Evolutionary conservation across 164 flowering plant species (phyloP).

Genomic region (Umbilicus rupestris): DNA sequence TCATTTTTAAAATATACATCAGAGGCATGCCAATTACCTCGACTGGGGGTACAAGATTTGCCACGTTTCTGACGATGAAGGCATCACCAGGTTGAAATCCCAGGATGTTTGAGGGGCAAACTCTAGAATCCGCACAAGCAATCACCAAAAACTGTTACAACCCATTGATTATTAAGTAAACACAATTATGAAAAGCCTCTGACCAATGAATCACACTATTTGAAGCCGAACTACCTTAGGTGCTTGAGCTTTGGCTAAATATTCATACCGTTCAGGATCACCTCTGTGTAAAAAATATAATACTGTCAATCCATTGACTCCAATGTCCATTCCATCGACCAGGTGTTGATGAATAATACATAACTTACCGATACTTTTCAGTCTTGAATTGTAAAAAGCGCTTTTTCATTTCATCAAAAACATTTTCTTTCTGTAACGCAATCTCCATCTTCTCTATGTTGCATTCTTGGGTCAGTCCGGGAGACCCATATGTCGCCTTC

Average conservation of each 20-base stretch:
- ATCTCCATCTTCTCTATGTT: conserved; percentile 19
- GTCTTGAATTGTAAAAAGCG: conserved; percentile 71
- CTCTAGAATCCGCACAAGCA: conserved; percentile 98
- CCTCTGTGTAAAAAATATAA: conserved; percentile 2
- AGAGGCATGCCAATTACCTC: conserved; percentile 39
- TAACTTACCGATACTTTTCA: conserved; percentile 61
- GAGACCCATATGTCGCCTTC: conserved; percentile 36
- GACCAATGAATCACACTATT: not conserved
- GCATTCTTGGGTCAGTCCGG: conserved; percentile 29
- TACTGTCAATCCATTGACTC: conserved; percentile 7
- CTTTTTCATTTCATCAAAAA: conserved; percentile 49
- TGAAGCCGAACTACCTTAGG: conserved; percentile 56
- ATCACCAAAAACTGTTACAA: conserved; percentile 74
- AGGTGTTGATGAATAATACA: not conserved
- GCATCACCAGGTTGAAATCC: conserved; percentile 97
- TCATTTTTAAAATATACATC: not conserved
- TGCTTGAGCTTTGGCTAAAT: conserved; percentile 12
- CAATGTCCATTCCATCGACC: conserved; percentile 1
- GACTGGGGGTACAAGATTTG: conserved; percentile 81
- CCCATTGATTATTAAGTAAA: not conserved
- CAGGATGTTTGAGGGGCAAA: conserved; percentile 78
- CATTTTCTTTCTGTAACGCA: conserved; percentile 18
- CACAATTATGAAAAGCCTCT: not conserved
- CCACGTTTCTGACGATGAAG: conserved; percentile 71
- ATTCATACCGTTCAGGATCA: conserved; percentile 1